Evolutionary conservation across 805 yeast genomes (phyloP).

Genomic region (Wickerhamiella vanderwaltii): DNA sequence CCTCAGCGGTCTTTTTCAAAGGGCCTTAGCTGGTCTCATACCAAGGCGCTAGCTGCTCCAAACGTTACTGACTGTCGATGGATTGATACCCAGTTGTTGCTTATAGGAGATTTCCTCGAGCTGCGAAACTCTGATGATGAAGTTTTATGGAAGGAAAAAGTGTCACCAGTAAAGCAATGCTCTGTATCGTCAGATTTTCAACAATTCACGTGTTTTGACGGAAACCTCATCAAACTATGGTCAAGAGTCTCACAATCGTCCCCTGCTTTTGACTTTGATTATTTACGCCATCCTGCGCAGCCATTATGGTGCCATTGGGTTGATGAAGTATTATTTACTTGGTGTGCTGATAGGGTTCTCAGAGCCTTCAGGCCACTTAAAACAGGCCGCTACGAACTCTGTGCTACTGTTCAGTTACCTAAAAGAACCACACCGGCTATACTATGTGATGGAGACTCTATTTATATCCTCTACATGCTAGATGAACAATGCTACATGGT

Average conservation of each 20-base stretch:
- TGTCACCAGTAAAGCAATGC: neutral
- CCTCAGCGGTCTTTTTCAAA: constrained; percentile 19
- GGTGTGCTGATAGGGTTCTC: constrained; percentile 45
- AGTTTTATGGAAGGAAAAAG: neutral
- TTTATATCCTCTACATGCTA: neutral
- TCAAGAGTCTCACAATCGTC: constrained; percentile 56
- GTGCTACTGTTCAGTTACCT: neutral
- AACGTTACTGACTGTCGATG: constrained; percentile 40
- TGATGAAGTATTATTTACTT: constrained; percentile 49
- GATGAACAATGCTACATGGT: neutral
- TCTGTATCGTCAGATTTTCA: constrained; percentile 53
- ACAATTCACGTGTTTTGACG: constrained; percentile 54
- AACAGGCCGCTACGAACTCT: neutral
- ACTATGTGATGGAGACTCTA: neutral
- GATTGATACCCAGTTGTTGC: constrained; percentile 47
- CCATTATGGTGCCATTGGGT: constrained; percentile 52
- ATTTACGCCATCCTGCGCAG: constrained; percentile 50
- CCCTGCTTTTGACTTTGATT: constrained; percentile 55
- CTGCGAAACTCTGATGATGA: neutral
- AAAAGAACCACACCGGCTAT: neutral
- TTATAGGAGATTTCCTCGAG: constrained; percentile 29
- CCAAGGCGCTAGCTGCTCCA: neutral
- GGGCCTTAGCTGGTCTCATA: constrained; percentile 14
- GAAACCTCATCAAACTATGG: constrained; percentile 67
- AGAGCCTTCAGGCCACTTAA: constrained; percentile 33